Evolutionary conservation across 1,284 basidiomycete genomes (phyloP).

Genomic region (Ceratobasidium sp.): DNA sequence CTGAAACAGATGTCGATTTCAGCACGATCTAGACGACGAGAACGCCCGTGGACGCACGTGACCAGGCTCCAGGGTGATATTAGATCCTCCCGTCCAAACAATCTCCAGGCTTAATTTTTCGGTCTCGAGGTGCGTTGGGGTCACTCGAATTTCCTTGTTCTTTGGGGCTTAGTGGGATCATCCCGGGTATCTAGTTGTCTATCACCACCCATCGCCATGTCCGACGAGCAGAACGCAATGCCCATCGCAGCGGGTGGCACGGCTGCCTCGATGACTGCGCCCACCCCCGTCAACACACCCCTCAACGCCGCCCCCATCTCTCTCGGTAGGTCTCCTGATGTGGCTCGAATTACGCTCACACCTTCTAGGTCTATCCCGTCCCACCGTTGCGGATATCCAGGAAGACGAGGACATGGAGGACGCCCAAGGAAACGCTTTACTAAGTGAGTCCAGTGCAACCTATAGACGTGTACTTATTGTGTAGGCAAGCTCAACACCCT

Average conservation of each 20-base stretch:
- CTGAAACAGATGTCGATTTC: no score
- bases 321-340: slow-evolving; percentile 54
- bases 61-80: slow-evolving; percentile 36
- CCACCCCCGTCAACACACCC: slow-evolving; percentile 84
- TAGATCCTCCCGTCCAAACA: slow-evolving; percentile 27
- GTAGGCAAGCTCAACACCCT: slow-evolving; percentile 65
- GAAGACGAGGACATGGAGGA: slow-evolving; percentile 60
- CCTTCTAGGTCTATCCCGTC: slow-evolving; percentile 50
- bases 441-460: slow-evolving; percentile 54
- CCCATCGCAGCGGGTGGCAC: slow-evolving; percentile 16
- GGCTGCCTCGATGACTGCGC: slow-evolving; percentile 52
- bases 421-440: slow-evolving; percentile 47
- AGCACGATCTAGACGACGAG: neutral
- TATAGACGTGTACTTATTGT: neutral
- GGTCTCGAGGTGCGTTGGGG: neutral
- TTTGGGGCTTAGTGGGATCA: neutral
- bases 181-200: no score
- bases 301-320: slow-evolving; percentile 72
- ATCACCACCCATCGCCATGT: neutral
- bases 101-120: slow-evolving; percentile 33
- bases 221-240: slow-evolving; percentile 10
- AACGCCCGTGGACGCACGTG: neutral
- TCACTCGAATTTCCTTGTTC: neutral
- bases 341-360: neutral
- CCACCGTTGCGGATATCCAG: slow-evolving; percentile 69